phyloP scores from a whole-genome alignment of 805 yeast species.

The Maudiozyma barnettii region DNA sequence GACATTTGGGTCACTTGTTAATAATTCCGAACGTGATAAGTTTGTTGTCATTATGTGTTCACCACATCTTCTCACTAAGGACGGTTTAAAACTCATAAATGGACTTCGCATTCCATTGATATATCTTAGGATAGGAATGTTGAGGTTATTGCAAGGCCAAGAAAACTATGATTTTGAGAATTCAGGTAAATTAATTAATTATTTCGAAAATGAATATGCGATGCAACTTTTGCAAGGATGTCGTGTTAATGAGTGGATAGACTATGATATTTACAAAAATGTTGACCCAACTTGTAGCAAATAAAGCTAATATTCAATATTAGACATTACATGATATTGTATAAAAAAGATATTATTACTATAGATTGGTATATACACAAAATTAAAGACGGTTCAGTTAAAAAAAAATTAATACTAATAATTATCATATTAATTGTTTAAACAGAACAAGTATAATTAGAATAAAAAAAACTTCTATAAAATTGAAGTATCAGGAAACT shows the following conservation, averaged over 20 bases:
- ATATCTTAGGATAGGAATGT: slow-evolving; percentile 23
- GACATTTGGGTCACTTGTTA: slow-evolving; percentile 19
- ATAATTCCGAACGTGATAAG: slow-evolving; percentile 11
- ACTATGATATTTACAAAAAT: slow-evolving; percentile 10
- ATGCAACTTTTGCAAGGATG: slow-evolving; percentile 19
- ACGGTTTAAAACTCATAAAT: slow-evolving; percentile 23
- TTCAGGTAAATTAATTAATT: slow-evolving; percentile 22
- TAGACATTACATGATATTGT: not conserved
- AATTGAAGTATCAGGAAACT: not conserved
- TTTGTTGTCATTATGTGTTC: slow-evolving; percentile 26
- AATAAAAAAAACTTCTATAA: no score
- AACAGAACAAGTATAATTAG: not conserved
- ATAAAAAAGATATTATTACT: not conserved
- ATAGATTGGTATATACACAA: not conserved
- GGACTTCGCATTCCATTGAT: slow-evolving; percentile 22
- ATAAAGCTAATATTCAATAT: not conserved
- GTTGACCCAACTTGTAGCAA: not conserved
- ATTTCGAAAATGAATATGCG: slow-evolving; percentile 27
- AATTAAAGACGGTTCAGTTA: no score
- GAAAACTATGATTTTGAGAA: slow-evolving; percentile 16
- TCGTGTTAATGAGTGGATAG: slow-evolving; percentile 24
- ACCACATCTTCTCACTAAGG: slow-evolving; percentile 25
- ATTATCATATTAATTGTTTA: not conserved
- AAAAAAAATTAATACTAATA: not conserved
- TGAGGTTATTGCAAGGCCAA: slow-evolving; percentile 7